Evolutionary conservation across 208 protist genomes (phyloP).

Genomic region (Leishmania mexicana): DNA sequence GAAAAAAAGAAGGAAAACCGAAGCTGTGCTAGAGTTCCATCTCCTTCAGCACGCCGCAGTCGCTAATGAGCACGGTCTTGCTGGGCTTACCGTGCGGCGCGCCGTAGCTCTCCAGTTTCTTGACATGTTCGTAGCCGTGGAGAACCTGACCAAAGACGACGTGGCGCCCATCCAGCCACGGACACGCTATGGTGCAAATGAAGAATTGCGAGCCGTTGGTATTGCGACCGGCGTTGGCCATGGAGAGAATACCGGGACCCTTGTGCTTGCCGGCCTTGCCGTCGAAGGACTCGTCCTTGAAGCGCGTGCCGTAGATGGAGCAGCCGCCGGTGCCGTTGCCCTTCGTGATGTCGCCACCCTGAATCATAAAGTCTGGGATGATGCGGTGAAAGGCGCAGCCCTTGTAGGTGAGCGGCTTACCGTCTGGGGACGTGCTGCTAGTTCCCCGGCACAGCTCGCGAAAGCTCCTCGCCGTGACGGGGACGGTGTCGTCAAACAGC

Average conservation of each 20-base stretch:
- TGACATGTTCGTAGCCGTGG: slow-evolving; percentile 83
- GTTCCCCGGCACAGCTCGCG: slow-evolving; percentile 83
- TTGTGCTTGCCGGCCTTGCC: slow-evolving; percentile 89
- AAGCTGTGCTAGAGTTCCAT: slow-evolving; percentile 1
- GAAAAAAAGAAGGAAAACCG: background rate
- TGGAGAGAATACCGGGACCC: slow-evolving; percentile 86
- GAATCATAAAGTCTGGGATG: slow-evolving; percentile 95
- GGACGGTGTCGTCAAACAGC: slow-evolving; percentile 93
- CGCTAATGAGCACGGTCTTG: slow-evolving; percentile 55
- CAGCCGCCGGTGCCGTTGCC: slow-evolving; percentile 94
- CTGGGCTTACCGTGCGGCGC: slow-evolving; percentile 72
- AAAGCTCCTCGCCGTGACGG: slow-evolving; percentile 93
- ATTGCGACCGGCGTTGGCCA: slow-evolving; percentile 93
- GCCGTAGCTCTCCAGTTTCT: slow-evolving; percentile 72
- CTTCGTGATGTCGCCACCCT: slow-evolving; percentile 95
- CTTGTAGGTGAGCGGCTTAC: slow-evolving; percentile 93
- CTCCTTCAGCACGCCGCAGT: slow-evolving; percentile 79
- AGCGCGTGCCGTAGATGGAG: slow-evolving; percentile 93
- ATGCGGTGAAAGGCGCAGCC: slow-evolving; percentile 94
- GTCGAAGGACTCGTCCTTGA: slow-evolving; percentile 96
- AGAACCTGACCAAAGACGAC: slow-evolving; percentile 95
- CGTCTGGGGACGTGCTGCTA: slow-evolving; percentile 53
- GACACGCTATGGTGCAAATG: slow-evolving; percentile 83
- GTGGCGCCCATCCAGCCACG: slow-evolving; percentile 95
- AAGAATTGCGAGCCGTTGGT: slow-evolving; percentile 96